Base-by-base conservation (phyloP, 148 eudicot genomes). In the Cornus kousa region DNA sequence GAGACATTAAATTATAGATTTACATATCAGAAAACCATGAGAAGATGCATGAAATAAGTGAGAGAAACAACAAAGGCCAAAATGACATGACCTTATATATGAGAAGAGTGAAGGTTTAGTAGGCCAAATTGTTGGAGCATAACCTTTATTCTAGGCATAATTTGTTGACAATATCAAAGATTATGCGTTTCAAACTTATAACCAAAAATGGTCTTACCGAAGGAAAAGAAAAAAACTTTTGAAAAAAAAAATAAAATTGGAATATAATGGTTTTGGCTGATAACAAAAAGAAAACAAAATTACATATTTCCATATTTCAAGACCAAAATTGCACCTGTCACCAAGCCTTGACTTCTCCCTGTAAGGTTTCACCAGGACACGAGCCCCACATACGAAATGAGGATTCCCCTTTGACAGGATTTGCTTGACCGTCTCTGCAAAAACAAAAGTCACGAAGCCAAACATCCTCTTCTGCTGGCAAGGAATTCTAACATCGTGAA, bases 361-460 rank as follows among this genome's bases (percentile, higher is more conserved):
- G 65, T 92, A 92, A 65, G 97, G 97, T 82, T 92, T 90, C 74
- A 89, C 97, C 60, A 89, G 87, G 22, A 92, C 92, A 75, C 91
- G 92, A 50, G 94, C 88, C 4, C 91, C 90, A 76, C 91, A 84
- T 13, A 92, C 92, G 66, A 80, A 86, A 83, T 92, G 97, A 33
- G 94, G 92, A 68, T 88, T 90, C 46, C 90, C 90, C 81, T 86
- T 89, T 0, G 74, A 35, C 73, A 92, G 76, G 80, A 90, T 79
- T 39, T 80, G 77, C 80, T 80, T 87, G 35, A 88, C 92, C 0
- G 94, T 90, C 64, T 87, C 88, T 19, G 91, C 57, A 60, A 75
- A 87, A 43, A 68, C 68, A 79, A 92, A 92, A 37, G 92, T 90
- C 22, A 92, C 94, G 74, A 89, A 92, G 16, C 94, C 97, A 82